Evolutionary conservation across 177 flowering plant species (phyloP), one percentile per base, ranked within the genome.

Genomic region (Vitis hybrid): DNA sequence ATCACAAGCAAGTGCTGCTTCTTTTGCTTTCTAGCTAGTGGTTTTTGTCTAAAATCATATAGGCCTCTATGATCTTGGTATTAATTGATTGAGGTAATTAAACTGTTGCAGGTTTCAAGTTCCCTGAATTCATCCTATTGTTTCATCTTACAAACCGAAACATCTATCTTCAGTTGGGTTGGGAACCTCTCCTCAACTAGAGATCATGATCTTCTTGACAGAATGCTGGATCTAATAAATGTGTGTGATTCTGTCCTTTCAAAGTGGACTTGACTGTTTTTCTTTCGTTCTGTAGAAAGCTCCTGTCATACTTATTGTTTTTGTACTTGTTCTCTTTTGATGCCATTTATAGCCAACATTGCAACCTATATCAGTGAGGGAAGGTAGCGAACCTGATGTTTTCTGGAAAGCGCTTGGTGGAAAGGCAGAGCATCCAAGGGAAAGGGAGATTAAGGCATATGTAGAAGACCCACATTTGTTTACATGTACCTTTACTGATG

Each of bases 81-180:
- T 19, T 48, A 9, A 14, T 56, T 70, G 48, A 48, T 58, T 55
- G 26, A 51, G 52, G 21, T 65, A 26, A 14, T 31, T 22, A 29
- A 48, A 51, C 57, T 33, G 8, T 71, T 74, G 70, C 86, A 90
- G 92, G 90, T 83, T 51, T 71, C 94, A 45, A 67, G 79, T 67
- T 88, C 90, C 19, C 75, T 90, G 75, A 88, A 88, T 68, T 90
- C 94, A 63, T 87, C 92, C 52, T 84, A 83, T 70, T 90, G 94
- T 68, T 90, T 81, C 77, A 84, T 90, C 62, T 69, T 88, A 59
- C 87, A 85, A 77, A 83, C 75, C 75, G 83, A 76, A 75, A 69
- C 78, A 22, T 84, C 82, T 50, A 52, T 80, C 60, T 88, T 74
- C 76, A 77, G 88, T 58, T 88, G 94, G 94, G 66, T 78, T 63